phyloP scores from a whole-genome alignment of 345 rosid genomes.

The Alliaria petiolata region DNA sequence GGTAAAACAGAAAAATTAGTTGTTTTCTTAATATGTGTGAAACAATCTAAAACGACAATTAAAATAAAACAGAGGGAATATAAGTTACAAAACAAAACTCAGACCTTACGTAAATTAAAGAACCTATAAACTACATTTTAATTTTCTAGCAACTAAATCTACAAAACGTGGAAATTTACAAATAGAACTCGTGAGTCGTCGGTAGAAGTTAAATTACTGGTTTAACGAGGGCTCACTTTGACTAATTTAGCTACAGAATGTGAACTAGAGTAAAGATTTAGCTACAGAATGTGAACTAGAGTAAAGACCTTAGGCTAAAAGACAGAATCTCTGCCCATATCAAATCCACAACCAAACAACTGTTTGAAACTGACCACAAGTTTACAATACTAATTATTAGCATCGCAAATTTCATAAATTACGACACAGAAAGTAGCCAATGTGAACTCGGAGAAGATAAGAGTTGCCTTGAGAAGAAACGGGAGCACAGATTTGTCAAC shows the following conservation, averaged over 20 bases:
- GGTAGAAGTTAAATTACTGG: background rate
- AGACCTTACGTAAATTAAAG: no score
- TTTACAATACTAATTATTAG: background rate
- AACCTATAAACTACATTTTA: no score
- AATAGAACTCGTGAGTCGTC: background rate
- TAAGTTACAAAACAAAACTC: no score
- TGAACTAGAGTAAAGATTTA: no score
- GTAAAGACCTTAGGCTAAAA: background rate
- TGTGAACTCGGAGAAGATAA: constrained; percentile 5
- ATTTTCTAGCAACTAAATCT: background rate
- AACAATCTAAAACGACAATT: no score
- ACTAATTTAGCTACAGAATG: constrained; percentile 11
- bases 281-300: no score
- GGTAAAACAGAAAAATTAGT: no score
- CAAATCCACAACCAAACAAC: constrained; percentile 23
- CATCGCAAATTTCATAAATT: constrained; percentile 3
- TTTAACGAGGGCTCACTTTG: background rate
- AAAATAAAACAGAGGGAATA: no score
- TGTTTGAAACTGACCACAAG: background rate
- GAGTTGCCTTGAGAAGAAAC: background rate
- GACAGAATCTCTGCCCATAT: constrained; percentile 4
- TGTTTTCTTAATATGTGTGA: no score
- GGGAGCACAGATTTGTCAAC: background rate
- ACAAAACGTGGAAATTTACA: background rate
- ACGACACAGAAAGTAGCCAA: background rate